These are phyloP conservation scores for Plasmodium vivax DNA, from an alignment of 169 alveolate genomes.

Conservation along the genomic window DNA sequence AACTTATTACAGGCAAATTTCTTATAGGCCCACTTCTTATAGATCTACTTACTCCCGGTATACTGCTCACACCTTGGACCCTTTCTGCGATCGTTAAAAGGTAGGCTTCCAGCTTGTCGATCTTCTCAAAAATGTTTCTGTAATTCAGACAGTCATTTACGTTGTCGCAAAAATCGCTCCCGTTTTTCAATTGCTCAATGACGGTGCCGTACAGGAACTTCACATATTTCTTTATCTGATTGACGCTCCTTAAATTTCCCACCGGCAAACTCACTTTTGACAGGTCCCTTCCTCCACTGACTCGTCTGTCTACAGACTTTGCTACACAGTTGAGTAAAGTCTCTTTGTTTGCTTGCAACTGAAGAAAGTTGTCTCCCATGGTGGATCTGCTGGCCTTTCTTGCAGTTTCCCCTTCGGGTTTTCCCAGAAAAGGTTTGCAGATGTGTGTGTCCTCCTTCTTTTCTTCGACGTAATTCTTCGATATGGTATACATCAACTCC, in stretches of 20 bases:
- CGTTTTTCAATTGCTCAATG: conserved; percentile 17
- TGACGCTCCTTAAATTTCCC: conserved; percentile 5
- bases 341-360: neutral
- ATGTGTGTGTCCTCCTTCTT: conserved; percentile 36
- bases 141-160: conserved; percentile 52
- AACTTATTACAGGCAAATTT: no score
- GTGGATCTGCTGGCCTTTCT: neutral
- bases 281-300: neutral
- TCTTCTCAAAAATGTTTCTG: conserved; percentile 37
- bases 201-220: conserved; percentile 1
- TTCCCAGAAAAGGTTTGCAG: conserved; percentile 32
- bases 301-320: neutral
- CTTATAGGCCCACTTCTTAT: neutral
- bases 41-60: neutral
- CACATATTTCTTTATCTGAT: conserved; percentile 11
- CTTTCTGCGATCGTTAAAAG: conserved; percentile 9
- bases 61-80: neutral
- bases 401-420: neutral
- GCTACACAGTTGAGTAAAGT: neutral
- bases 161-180: conserved; percentile 48
- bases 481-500: conserved; percentile 2
- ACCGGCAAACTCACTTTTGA: neutral
- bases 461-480: conserved; percentile 51
- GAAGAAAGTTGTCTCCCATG: neutral
- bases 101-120: conserved; percentile 6